Base-by-base conservation (phyloP, 495 filamentous ascomycete genomes). In the Podospora conica region DNA sequence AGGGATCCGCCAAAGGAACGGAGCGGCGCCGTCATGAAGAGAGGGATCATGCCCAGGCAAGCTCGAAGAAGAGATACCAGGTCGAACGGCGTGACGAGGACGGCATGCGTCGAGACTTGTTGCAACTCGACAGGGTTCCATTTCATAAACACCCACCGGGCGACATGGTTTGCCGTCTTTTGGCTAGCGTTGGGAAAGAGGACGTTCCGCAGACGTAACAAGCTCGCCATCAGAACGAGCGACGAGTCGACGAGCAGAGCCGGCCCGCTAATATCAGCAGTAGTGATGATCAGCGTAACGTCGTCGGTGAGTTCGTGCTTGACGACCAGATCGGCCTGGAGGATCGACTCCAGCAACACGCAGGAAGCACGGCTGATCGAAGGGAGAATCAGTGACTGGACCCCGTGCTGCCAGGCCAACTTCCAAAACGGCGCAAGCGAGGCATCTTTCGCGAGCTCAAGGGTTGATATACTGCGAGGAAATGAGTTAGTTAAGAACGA, bases 261-360 rank as follows among this genome's bases (percentile, higher is more conserved):
- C 3, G 93, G 96, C 0, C 93, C 92, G 73, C 88, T 93, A 55
- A 95, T 80, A 66, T 93, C 92, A 60, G 89, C 85, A 18, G 89
- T 88, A 9, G 84, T 81, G 40, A 95, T 79, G 70, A 95, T 90
- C 40, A 84, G 84, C 65, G 87, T 87, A 55, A 88, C 80, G 48
- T 86, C 82, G 59, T 90, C 83, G 18, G 85, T 81, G 28, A 90
- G 76, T 54, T 84, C 77, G 29, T 87, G 81, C 66, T 90, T 87
- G 9, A 86, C 77, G 40, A 96, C 74, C 15, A 92, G 76, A 6
- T 86, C 80, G 40, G 77, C 77, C 55, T 86, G 80, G 5, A 97
- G 70, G 54, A 97, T 81, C 23, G 84, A 78, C 58, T 86, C 75
- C 74, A 96, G 83, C 9, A 96, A 77, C 70, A 91, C 83, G 69